Base-by-base conservation (phyloP, 2,329 filamentous ascomycete genomes). In the Erysiphe pisi region DNA sequence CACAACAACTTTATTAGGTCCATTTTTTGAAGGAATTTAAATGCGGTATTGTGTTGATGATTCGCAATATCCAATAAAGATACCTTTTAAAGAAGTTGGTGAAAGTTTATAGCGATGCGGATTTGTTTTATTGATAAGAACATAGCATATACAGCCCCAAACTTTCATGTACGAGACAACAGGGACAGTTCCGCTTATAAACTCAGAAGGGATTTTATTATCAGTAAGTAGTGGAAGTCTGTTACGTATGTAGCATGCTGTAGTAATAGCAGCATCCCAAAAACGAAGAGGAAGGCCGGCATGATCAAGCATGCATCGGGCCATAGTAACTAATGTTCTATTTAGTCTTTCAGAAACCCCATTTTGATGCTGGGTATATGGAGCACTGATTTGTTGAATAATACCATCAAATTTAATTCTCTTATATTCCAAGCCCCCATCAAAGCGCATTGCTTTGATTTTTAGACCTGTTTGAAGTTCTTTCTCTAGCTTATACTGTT, bases 321-420 rank as follows among this genome's bases (percentile, higher is more conserved):
- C 31, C 31, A 36, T 36, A 36, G 31, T 6, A 6, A 36, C 31
- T 36, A 36, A 2, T 2, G 31, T 36, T 36, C 31, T 1, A 36
- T 36, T 36, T 36, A 36, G n/a, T n/a, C n/a, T n/a, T n/a, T n/a
- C n/a, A n/a, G n/a, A n/a, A n/a, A n/a, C n/a, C n/a, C n/a, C n/a
- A n/a, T n/a, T n/a, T n/a, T n/a, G n/a, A n/a, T 40, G 36, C 36
- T 40, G 36, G 4, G 36, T 40, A 40, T 40, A 40, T 40, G 36
- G 36, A 40, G 36, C 36, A 9, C 61, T 65, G n/a, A 28, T 65
- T 28, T 65, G 61, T 25, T 65, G 3, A 6, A 4, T 22, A 2
- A 65, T 65, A 36, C 61, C 61, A 65, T 65, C 14, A 36, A 71
- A 71, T 11, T 71, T 31, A 31, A 71, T 71, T 22, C 6, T 71